A percentile compares a stretch with the other conserved stretches of the same genome.
phyloP scores from a whole-genome alignment of 1,139 yeast genomes.

The Zygoascus meyerae region DNA sequence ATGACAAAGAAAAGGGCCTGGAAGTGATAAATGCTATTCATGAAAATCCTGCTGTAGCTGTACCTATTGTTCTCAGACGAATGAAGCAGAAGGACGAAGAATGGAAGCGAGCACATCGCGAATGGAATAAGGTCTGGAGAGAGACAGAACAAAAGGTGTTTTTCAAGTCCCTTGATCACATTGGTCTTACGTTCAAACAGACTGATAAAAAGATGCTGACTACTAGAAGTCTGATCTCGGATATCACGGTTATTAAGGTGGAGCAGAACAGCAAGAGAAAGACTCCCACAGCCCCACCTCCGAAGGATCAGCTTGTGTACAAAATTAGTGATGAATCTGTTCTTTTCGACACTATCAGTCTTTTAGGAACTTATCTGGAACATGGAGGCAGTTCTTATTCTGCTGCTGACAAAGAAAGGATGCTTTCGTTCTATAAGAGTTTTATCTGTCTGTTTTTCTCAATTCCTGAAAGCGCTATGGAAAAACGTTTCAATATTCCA shows the following conservation, averaged over 20 bases:
- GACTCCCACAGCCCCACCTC: constrained; percentile 82
- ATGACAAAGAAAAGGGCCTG: constrained; percentile 90
- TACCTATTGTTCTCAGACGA: constrained; percentile 85
- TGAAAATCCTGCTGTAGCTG: constrained; percentile 91
- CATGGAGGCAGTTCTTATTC: constrained; percentile 68
- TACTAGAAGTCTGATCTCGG: constrained; percentile 83
- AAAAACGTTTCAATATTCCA: constrained; percentile 19
- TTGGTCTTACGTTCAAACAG: constrained; percentile 93
- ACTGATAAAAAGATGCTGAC: constrained; percentile 90
- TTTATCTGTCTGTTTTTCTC: constrained; percentile 69
- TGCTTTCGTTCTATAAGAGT: constrained; percentile 64
- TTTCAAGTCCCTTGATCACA: constrained; percentile 87
- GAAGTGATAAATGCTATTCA: constrained; percentile 95
- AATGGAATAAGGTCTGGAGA: constrained; percentile 99
- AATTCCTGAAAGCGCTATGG: constrained; percentile 30
- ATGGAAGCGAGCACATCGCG: constrained; percentile 97
- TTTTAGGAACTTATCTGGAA: constrained; percentile 65
- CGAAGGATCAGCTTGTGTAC: constrained; percentile 78
- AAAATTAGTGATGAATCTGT: constrained; percentile 61
- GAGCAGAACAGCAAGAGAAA: constrained; percentile 78
- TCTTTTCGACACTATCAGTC: constrained; percentile 63
- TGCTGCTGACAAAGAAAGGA: constrained; percentile 70
- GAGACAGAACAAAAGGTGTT: constrained; percentile 95
- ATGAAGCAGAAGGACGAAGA: constrained; percentile 97
- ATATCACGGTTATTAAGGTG: constrained; percentile 84